Evolutionary conservation across 169 alveolate species (phyloP), one percentile per base, ranked within the genome.

Genomic region (Cryptosporidium parvum): DNA sequence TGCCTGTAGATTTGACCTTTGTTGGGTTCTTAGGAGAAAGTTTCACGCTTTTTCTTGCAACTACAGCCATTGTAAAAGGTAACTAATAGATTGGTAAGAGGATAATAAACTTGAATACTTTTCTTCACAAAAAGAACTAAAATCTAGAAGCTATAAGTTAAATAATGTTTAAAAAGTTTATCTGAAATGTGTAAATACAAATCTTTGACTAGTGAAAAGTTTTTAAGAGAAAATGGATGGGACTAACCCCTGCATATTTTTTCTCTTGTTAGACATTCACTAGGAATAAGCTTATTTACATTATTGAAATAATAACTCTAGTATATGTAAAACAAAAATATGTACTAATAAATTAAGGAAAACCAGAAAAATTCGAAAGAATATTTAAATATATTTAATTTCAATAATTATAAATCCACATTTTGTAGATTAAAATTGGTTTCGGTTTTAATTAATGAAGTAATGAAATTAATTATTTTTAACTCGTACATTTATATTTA

Each of bases 21-120:
- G 23, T 33, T 65, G 72, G 51, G 51, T 65, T 65, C 26, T 16
- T 65, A 9, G 72, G 51, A 65, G 72, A 65, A n/a, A 65, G 42
- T 7, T 65, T 65, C 5, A 65, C 51, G 21, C 21, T 31, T 33
- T 31, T 65, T 65, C 48, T 65, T 7, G 51, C 48, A 16, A 31
- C 72, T 21, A 33, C 72, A 37, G 72, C 72, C 72, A 65, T 65
- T 26, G 12, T 37, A 7, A 33, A 31, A 37, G 33, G 6, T 12
- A 48, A 3, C 5, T 12, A 16, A n/a, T 14, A n/a, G 56, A 48
- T 21, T 48, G 56, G n/a, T 14, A 48, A 48, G 21, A 48, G 1
- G 1, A 48, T 48, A 48, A 3, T 23, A 18, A 59, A 59, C 26
- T 59, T 4, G 3, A 59, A 31, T 58, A 21, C 37, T 59, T 12